Base-by-base conservation (phyloP, 176 grass and related monocot species). In the Oryza longistaminata region DNA sequence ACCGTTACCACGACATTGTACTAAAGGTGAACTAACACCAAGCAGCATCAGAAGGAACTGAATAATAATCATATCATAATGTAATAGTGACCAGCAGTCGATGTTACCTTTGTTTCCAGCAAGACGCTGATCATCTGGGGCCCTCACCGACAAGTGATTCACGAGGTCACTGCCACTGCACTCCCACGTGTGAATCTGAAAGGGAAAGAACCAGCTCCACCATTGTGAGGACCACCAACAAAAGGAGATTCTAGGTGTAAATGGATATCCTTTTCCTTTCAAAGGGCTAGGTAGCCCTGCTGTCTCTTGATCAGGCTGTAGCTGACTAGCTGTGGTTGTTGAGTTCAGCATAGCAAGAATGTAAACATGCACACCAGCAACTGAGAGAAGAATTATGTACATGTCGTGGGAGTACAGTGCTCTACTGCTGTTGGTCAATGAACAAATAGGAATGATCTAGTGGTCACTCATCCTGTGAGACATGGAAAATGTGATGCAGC, bases 241-340 rank as follows among this genome's bases (percentile, higher is more conserved):
- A 83, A 68, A 50, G 9, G 11, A 61, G 74, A 85, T 44, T 48
- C 34, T 61, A 77, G 49, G 83, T 77, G 48, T 37, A 24, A 85
- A 82, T 86, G 88, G 80, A 66, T 21, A 80, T 87, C 84, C 4
- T 68, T 87, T 90, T 83, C 84, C 68, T 80, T 66, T 74, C 68
- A 80, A 82, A 74, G 74, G 39, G 60, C 84, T 87, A 48, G 64
- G 19, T 52, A 70, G 46, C 22, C 43, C 14, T 83, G 44, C 46
- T 44, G 33, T 79, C 85, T 66, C 48, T 77, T 78, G 27, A 17
- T 25, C 55, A 77, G 71, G 78, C n/a, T 37, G 71, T 77, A 82
- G 66, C 50, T 24, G 72, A 55, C 52, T 19, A 55, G 52, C 19
- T 58, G 53, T 49, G 70, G 70, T 66, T 58, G 26, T 74, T 43